Evolutionary conservation across 2,329 filamentous ascomycete genomes (phyloP).

Genomic region (Colletotrichum zoysiae): DNA sequence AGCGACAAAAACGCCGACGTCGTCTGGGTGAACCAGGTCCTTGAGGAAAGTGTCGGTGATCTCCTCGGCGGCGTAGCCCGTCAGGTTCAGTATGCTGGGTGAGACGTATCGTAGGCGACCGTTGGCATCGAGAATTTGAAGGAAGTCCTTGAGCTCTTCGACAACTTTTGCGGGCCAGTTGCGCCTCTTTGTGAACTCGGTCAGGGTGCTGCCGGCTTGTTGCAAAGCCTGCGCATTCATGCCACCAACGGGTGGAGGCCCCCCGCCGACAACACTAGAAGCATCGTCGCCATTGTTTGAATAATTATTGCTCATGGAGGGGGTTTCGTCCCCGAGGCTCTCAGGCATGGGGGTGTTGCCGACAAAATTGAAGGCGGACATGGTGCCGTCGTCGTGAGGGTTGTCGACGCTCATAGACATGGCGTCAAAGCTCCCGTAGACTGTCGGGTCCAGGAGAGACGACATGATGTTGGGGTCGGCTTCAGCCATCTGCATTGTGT

Average conservation of each 20-base stretch:
- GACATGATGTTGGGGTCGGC: conserved; percentile 56
- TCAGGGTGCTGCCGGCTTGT: conserved; percentile 60
- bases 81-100: conserved; percentile 79
- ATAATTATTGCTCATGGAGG: conserved; percentile 35
- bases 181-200: conserved; percentile 70
- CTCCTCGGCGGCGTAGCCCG: conserved; percentile 79
- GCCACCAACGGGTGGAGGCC: conserved; percentile 56
- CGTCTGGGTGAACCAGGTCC: conserved; percentile 88
- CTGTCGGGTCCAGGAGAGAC: conserved; percentile 58
- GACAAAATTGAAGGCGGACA: conserved; percentile 44
- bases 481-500: conserved; percentile 46
- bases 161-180: conserved; percentile 92
- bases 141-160: conserved; percentile 88
- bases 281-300: conserved; percentile 38
- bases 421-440: conserved; percentile 51
- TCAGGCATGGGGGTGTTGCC: conserved; percentile 46
- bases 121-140: conserved; percentile 88
- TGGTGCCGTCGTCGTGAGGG: conserved; percentile 46
- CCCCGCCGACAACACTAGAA: conserved; percentile 54
- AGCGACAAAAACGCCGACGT: conserved; percentile 83
- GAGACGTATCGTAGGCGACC: conserved; percentile 90
- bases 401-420: conserved; percentile 60
- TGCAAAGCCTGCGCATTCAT: conserved; percentile 49
- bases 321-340: conserved; percentile 34
- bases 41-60: conserved; percentile 81